These are phyloP conservation scores for Cladosporium halotolerans DNA, from an alignment of 2,329 filamentous ascomycete species.

Conservation along the genomic window DNA sequence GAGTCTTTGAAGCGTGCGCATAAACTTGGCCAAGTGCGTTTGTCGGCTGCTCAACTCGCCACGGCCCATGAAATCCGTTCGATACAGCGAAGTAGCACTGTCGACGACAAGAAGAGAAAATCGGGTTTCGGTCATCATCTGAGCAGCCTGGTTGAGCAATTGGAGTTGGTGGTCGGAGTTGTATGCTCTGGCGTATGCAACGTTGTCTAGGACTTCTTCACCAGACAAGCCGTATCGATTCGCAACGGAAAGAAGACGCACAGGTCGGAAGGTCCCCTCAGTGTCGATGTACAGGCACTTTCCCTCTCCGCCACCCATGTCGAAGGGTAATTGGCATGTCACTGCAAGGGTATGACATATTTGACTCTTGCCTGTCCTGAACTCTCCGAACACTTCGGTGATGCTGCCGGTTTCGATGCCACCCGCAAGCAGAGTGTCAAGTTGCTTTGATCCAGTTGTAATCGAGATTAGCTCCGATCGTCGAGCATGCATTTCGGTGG, in stretches of 20 bases:
- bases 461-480: conserved; percentile 97
- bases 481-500: conserved; percentile 96
- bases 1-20: conserved; percentile 74
- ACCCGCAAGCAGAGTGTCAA: conserved; percentile 89
- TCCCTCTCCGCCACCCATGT: conserved; percentile 97
- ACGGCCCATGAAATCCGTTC: conserved; percentile 94
- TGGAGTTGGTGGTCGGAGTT: conserved; percentile 98
- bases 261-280: conserved; percentile 90
- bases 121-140: conserved; percentile 99
- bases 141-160: conserved; percentile 85
- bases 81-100: conserved; percentile 89
- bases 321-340: conserved; percentile 93
- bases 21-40: conserved; percentile 80
- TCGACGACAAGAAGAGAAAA: conserved; percentile 96
- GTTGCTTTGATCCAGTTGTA: conserved; percentile 93
- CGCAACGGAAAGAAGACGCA: conserved; percentile 83
- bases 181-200: conserved; percentile 95
- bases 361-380: conserved; percentile 95
- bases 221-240: conserved; percentile 91
- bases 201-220: conserved; percentile 96
- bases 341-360: conserved; percentile 98
- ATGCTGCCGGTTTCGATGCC: conserved; percentile 96
- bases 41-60: conserved; percentile 94
- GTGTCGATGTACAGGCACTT: conserved; percentile 99
- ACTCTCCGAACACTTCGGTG: conserved; percentile 96